Evolutionary conservation across 306 rosid species (phyloP).

Genomic region (Pueraria montana): DNA sequence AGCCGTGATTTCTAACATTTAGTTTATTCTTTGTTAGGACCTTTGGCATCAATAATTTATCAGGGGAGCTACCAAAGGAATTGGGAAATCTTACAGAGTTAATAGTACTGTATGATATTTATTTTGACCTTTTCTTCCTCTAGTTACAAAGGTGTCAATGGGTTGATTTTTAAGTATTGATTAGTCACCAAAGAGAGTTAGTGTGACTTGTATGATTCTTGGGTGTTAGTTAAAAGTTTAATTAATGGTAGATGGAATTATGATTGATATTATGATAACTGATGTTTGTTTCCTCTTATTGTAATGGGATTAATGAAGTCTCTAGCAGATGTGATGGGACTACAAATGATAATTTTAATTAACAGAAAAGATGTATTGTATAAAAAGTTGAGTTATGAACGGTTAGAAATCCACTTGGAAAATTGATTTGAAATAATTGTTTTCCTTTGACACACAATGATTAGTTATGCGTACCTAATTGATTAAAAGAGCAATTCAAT

Average conservation of each 20-base stretch:
- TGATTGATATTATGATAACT: no score
- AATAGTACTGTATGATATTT: slow-evolving; percentile 57
- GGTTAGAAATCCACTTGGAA: background rate
- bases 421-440: no score
- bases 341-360: background rate
- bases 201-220: background rate
- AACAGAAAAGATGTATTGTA: background rate
- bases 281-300: no score
- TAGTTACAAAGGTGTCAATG: no score
- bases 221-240: background rate
- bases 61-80: slow-evolving; percentile 85
- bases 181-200: no score
- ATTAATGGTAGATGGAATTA: no score
- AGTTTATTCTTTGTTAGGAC: slow-evolving; percentile 49
- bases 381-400: background rate
- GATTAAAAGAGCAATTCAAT: background rate
- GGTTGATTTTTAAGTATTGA: no score
- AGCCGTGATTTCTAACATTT: slow-evolving; percentile 10
- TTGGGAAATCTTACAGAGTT: slow-evolving; percentile 69
- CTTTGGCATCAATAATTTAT: slow-evolving; percentile 69
- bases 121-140: background rate
- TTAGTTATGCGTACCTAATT: no score
- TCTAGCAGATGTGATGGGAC: no score
- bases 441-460: no score
- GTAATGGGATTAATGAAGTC: background rate